Conservation (phyloP, 2,329 filamentous ascomycete genomes). For the Fusarium siculi region DNA sequence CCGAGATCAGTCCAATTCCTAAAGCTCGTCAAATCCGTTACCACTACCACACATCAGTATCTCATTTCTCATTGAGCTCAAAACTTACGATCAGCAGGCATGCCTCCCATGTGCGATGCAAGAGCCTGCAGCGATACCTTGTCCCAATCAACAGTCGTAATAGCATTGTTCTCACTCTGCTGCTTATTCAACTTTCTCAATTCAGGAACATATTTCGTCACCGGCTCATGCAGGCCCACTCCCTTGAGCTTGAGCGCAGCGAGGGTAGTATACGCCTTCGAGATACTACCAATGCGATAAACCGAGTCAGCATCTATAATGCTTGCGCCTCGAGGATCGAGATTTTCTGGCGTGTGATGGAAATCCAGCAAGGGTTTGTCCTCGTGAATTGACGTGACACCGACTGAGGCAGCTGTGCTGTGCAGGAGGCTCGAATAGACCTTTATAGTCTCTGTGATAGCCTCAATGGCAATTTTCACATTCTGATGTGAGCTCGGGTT, state of each 20-base stretch:
- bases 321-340: constrained; percentile 6
- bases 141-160: not conserved
- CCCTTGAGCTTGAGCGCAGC: not conserved
- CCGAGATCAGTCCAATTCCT: constrained; percentile 5
- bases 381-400: constrained; percentile 1
- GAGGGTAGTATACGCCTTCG: constrained; percentile 8
- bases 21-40: constrained; percentile 8
- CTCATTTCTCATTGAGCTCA: accelerated
- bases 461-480: not conserved
- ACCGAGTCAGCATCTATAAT: constrained; percentile 1
- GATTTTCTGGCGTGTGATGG: not conserved
- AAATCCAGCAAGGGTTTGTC: not conserved
- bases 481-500: not conserved
- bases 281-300: constrained; percentile 13
- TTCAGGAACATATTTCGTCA: constrained; percentile 18
- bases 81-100: constrained; percentile 5
- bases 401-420: constrained; percentile 6
- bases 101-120: constrained; percentile 16
- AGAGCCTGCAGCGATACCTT: not conserved
- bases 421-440: not conserved
- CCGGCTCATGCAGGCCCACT: constrained; percentile 2
- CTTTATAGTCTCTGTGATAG: not conserved
- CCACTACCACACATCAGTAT: not conserved
- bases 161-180: not conserved
- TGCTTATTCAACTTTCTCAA: constrained; percentile 5